A percentile compares a stretch with the other conserved stretches of the same genome.
These are phyloP conservation scores for Starmerella apicola DNA, from an alignment of 805 yeast species.

Conservation along the genomic window DNA sequence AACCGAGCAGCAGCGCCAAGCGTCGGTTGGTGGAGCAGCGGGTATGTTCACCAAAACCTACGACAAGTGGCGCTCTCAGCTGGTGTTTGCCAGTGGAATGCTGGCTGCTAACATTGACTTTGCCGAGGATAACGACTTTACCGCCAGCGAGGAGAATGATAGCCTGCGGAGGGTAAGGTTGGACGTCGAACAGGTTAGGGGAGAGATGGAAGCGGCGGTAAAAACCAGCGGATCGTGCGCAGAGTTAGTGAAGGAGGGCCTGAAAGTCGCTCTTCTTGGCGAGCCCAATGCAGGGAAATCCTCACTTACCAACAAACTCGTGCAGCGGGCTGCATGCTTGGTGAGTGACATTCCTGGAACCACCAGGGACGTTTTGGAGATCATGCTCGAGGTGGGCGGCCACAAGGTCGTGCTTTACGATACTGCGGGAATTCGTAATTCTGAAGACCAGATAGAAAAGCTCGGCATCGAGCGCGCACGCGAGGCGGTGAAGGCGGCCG, in stretches of 20 bases:
- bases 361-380: slow-evolving; percentile 77
- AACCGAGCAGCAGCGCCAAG: slow-evolving; percentile 72
- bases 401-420: slow-evolving; percentile 76
- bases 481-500: slow-evolving; percentile 44
- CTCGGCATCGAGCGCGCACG: slow-evolving; percentile 78
- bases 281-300: slow-evolving; percentile 97
- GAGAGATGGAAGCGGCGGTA: slow-evolving; percentile 29
- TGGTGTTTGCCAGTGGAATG: slow-evolving; percentile 57
- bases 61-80: slow-evolving; percentile 49
- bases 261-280: slow-evolving; percentile 62
- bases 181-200: slow-evolving; percentile 30
- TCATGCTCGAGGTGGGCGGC: slow-evolving; percentile 70
- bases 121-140: slow-evolving; percentile 84
- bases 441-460: slow-evolving; percentile 46
- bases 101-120: slow-evolving; percentile 86
- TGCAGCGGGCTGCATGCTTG: slow-evolving; percentile 72
- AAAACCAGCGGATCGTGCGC: slow-evolving; percentile 6
- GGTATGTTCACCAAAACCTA: slow-evolving; percentile 53
- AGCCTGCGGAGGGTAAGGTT: background rate
- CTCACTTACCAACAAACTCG: slow-evolving; percentile 63
- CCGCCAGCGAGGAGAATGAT: slow-evolving; percentile 19
- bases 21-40: slow-evolving; percentile 59
- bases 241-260: slow-evolving; percentile 58
- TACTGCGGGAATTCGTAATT: slow-evolving; percentile 74
- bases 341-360: slow-evolving; percentile 91